These are phyloP conservation scores for Wolfiporia cocos DNA, from an alignment of 1,284 basidiomycete genomes.

Conservation along the genomic window DNA sequence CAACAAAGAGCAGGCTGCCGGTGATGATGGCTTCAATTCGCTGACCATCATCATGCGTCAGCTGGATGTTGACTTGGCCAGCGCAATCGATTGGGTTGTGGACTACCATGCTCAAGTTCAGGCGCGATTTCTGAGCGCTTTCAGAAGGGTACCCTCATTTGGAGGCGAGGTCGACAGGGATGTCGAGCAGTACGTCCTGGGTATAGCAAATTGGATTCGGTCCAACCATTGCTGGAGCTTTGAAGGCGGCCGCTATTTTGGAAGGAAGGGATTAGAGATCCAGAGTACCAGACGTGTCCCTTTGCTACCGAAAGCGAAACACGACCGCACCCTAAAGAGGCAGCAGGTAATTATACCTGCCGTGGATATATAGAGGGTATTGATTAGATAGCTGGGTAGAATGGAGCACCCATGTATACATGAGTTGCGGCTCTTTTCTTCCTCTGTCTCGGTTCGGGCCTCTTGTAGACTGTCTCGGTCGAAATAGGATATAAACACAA, in stretches of 20 bases:
- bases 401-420: too few relatives aligned
- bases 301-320: conserved; percentile 8
- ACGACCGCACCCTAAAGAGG: not conserved
- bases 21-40: conserved; percentile 28
- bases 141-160: conserved; percentile 15
- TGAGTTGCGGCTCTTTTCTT: too few relatives aligned
- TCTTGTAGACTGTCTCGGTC: too few relatives aligned
- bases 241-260: conserved; percentile 26
- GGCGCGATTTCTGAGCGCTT: conserved; percentile 10
- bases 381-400: too few relatives aligned
- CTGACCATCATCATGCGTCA: conserved; percentile 26
- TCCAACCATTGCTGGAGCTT: conserved; percentile 25
- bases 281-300: conserved; percentile 12
- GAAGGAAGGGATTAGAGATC: conserved; percentile 16
- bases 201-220: conserved; percentile 22
- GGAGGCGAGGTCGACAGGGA: conserved; percentile 14
- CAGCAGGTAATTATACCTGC: not conserved
- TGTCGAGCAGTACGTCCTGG: conserved; percentile 18
- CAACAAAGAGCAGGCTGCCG: conserved; percentile 31
- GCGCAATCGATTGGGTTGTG: conserved; percentile 14
- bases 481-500: too few relatives aligned
- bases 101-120: conserved; percentile 10
- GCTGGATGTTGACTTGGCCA: conserved; percentile 14
- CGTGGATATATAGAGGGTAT: too few relatives aligned
- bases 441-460: too few relatives aligned